Percentiles rank a stretch among this genome's conserved stretches.
Conservation (phyloP, 1,284 basidiomycete species). For the Ceratobasidium sp. region DNA sequence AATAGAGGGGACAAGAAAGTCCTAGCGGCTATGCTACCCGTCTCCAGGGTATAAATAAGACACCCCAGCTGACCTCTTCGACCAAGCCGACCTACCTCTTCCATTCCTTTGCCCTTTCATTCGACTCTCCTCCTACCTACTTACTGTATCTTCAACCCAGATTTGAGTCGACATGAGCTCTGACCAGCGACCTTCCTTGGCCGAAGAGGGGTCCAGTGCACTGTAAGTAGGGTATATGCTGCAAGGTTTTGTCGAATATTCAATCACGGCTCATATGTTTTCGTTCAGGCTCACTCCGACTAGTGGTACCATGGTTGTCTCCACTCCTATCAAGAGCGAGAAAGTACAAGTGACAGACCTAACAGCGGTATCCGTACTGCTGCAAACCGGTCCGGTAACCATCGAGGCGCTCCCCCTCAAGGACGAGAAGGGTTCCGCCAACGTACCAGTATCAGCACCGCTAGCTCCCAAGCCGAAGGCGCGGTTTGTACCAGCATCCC, state of each 20-base stretch:
- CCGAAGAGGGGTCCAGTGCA: constrained; percentile 27
- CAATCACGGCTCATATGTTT: neutral
- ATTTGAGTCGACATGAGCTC: constrained; percentile 13
- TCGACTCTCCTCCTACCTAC: neutral
- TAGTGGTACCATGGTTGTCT: constrained; percentile 3
- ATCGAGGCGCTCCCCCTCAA: neutral
- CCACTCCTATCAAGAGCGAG: constrained; percentile 16
- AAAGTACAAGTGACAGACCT: neutral
- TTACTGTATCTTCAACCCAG: neutral
- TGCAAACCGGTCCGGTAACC: neutral
- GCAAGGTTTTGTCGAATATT: neutral
- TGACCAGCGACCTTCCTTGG: constrained; percentile 1
- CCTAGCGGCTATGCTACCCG: neutral
- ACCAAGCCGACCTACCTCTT: neutral
- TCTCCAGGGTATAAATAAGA: constrained; percentile 5
- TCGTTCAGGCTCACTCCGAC: neutral
- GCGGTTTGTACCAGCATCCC: constrained; percentile 50
- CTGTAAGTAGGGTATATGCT: constrained; percentile 2
- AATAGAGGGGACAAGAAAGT: neutral
- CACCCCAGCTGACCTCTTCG: neutral
- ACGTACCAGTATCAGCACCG: neutral
- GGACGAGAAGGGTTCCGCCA: neutral
- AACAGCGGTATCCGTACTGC: constrained; percentile 10
- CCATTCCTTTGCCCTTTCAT: neutral
- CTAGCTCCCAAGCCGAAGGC: constrained; percentile 50